Percentiles rank a stretch among this genome's conserved stretches.
Conservation (phyloP, 1,139 yeast genomes). For the Debaryomyces nepalensis region DNA sequence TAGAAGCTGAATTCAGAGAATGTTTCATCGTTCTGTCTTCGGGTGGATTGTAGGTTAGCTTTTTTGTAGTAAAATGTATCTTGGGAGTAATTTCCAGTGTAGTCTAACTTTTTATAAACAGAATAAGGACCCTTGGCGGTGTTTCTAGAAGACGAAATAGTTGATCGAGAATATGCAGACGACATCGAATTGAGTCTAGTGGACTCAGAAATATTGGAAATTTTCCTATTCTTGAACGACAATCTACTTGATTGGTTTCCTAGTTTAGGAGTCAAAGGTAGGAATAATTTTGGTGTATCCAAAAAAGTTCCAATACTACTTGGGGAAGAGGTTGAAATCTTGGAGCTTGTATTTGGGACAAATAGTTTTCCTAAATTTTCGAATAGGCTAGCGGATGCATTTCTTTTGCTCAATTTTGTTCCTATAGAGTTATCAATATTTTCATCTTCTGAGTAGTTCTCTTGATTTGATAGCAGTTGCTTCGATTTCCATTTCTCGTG, state of each 20-base stretch:
- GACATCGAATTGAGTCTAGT: slow-evolving; percentile 7
- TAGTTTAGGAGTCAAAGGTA: slow-evolving; percentile 3
- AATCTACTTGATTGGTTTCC: background rate
- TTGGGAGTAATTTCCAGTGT: background rate
- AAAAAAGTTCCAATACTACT: slow-evolving; percentile 5
- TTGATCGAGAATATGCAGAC: background rate
- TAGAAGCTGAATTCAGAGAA: slow-evolving; percentile 10
- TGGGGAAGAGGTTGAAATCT: slow-evolving; percentile 6
- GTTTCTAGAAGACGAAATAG: background rate
- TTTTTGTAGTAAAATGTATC: slow-evolving; percentile 1
- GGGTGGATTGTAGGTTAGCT: background rate
- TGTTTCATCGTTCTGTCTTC: background rate
- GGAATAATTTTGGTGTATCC: slow-evolving; percentile 2
- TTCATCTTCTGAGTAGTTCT: background rate
- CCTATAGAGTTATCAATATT: background rate
- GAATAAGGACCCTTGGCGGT: background rate
- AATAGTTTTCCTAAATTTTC: slow-evolving; percentile 12
- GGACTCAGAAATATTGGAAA: background rate
- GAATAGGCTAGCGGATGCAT: slow-evolving; percentile 10
- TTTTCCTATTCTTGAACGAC: background rate
- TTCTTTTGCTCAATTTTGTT: background rate
- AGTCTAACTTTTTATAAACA: slow-evolving; percentile 1
- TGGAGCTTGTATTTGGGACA: slow-evolving; percentile 6
- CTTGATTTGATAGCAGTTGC: slow-evolving; percentile 13
- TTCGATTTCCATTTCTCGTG: slow-evolving; percentile 16